Percentiles rank a stretch among this genome's conserved stretches.
These are phyloP conservation scores for Tardiomyces blankii DNA, from an alignment of 1,139 yeast genomes.

Conservation along the genomic window DNA sequence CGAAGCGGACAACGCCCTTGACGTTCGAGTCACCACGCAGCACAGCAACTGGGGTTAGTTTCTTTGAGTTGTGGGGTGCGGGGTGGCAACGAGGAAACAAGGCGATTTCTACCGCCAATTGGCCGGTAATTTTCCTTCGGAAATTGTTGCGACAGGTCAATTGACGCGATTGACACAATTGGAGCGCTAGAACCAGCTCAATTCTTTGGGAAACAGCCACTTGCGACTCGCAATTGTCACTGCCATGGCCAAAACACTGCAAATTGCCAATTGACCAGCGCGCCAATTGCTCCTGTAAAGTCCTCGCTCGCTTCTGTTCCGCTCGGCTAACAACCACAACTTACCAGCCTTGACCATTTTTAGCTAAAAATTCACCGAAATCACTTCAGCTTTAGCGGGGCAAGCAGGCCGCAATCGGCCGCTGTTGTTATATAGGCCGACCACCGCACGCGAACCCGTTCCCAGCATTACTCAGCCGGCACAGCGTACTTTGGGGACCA, in stretches of 20 bases:
- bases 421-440: constrained; percentile 12
- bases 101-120: too few relatives aligned
- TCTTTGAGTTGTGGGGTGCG: too few relatives aligned
- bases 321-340: constrained; percentile 9
- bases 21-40: constrained; percentile 91
- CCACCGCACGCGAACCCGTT: constrained; percentile 12
- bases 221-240: neutral
- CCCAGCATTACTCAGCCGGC: neutral
- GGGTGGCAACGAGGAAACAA: too few relatives aligned
- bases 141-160: too few relatives aligned
- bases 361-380: constrained; percentile 1
- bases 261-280: too few relatives aligned
- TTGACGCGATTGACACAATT: neutral
- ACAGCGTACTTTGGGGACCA: neutral
- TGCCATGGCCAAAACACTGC: too few relatives aligned
- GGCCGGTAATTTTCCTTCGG: too few relatives aligned
- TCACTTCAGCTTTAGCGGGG: neutral
- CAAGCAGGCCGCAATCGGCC: constrained; percentile 6
- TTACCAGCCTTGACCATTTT: constrained; percentile 26
- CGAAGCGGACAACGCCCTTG: constrained; percentile 74
- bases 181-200: neutral
- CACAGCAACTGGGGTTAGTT: constrained; percentile 64
- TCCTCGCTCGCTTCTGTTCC: too few relatives aligned
- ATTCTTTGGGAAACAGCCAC: too few relatives aligned
- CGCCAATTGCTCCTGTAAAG: too few relatives aligned